Evolutionary conservation across 805 yeast species (phyloP).

Genomic region (Saturnispora saitoi): DNA sequence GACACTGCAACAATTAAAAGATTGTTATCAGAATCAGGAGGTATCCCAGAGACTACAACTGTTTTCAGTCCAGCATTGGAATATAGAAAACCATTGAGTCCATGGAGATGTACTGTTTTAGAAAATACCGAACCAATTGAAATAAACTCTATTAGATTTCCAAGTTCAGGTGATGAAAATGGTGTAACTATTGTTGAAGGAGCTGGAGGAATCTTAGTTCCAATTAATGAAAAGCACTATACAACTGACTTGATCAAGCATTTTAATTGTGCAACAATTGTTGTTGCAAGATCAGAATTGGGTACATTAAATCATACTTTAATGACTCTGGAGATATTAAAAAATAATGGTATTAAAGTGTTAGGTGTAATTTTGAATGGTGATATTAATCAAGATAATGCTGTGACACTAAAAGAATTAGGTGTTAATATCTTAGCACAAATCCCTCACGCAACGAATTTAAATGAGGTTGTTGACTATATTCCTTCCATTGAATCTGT

Average conservation of each 20-base stretch:
- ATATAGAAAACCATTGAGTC: conserved; percentile 14
- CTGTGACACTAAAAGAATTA: conserved; percentile 1
- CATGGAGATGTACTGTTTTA: conserved; percentile 17
- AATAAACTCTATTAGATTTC: neutral
- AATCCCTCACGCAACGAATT: conserved; percentile 4
- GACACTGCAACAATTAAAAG: conserved; percentile 5
- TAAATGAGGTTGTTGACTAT: neutral
- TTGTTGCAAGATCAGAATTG: conserved; percentile 14
- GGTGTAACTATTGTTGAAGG: conserved; percentile 12
- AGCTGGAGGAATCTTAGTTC: conserved; percentile 18
- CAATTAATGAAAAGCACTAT: conserved; percentile 9
- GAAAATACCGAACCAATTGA: conserved; percentile 4
- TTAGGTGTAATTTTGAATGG: conserved; percentile 9
- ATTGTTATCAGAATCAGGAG: neutral
- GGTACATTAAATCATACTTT: conserved; percentile 11
- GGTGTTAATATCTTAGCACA: conserved; percentile 8
- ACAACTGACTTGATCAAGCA: conserved; percentile 12
- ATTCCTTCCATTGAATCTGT: neutral
- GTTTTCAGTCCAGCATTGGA: conserved; percentile 3
- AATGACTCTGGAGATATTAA: conserved; percentile 2
- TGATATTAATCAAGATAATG: conserved; percentile 5
- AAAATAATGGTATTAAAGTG: neutral
- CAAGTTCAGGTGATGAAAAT: neutral
- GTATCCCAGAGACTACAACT: neutral
- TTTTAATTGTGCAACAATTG: conserved; percentile 9